Conservation (phyloP, 2,329 filamentous ascomycete species). For the Trichocomaceae sp. region DNA sequence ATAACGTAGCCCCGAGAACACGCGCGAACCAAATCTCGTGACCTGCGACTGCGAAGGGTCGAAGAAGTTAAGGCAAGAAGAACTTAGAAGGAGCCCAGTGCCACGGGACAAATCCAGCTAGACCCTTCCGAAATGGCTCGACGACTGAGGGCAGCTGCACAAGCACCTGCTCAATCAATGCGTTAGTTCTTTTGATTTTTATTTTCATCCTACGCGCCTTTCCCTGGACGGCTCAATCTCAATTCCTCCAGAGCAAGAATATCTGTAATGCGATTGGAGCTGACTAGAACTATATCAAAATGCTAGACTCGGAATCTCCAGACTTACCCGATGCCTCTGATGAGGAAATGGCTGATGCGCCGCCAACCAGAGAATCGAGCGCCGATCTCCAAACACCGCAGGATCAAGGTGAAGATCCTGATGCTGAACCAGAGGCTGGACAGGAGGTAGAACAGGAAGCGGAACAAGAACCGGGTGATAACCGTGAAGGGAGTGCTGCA, state of each 20-base stretch:
- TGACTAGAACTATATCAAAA: background rate
- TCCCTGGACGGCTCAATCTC: background rate
- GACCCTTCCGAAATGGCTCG: slow-evolving; percentile 33
- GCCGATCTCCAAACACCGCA: slow-evolving; percentile 29
- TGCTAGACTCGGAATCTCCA: slow-evolving; percentile 36
- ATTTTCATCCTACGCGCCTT: background rate
- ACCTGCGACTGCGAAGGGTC: background rate
- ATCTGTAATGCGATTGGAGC: background rate
- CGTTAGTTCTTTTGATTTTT: slow-evolving; percentile 26
- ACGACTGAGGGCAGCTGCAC: slow-evolving; percentile 41
- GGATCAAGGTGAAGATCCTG: slow-evolving; percentile 24
- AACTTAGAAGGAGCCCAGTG: too few species aligned
- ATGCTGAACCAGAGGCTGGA: slow-evolving; percentile 30
- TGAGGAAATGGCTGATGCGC: slow-evolving; percentile 39
- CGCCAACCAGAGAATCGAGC: slow-evolving; percentile 27
- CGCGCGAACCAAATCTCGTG: background rate
- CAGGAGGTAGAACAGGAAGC: slow-evolving; percentile 20
- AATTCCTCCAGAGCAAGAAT: background rate
- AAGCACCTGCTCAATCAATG: slow-evolving; percentile 42
- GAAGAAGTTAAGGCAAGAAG: slow-evolving; percentile 6
- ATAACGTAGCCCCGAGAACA: slow-evolving; percentile 5
- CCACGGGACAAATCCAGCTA: slow-evolving; percentile 2
- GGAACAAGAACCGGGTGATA: slow-evolving; percentile 29
- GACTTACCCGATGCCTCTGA: slow-evolving; percentile 40
- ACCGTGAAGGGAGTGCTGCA: slow-evolving; percentile 23